Evolutionary conservation across 345 rosid species (phyloP).

Genomic region (Garcia nutans): DNA sequence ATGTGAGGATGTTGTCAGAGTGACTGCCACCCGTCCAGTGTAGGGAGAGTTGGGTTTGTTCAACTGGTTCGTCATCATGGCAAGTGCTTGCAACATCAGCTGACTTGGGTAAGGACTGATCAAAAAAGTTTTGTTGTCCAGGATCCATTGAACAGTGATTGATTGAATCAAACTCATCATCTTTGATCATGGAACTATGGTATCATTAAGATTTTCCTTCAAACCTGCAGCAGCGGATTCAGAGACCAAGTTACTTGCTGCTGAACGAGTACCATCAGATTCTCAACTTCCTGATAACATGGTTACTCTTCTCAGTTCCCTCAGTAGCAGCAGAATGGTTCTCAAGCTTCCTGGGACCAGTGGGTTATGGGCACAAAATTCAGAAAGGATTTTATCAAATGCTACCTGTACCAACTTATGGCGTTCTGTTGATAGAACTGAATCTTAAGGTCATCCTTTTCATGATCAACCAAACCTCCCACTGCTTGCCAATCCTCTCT

Average conservation of each 20-base stretch:
- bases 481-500: no score
- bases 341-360: no score
- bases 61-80: constrained; percentile 8
- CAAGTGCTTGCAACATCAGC: constrained; percentile 12
- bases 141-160: constrained; percentile 2
- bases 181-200: constrained; percentile 9
- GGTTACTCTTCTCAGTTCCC: no score
- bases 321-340: no score
- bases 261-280: neutral
- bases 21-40: no score
- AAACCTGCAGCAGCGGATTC: constrained; percentile 11
- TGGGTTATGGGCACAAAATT: no score
- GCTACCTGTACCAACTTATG: constrained; percentile 75
- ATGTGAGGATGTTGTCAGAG: no score
- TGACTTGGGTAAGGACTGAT: constrained; percentile 18
- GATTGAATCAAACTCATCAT: constrained; percentile 7
- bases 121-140: constrained; percentile 9
- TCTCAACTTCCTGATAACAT: no score
- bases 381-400: constrained; percentile 71
- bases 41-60: no score
- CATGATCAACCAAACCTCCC: constrained; percentile 27
- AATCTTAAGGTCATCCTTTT: constrained; percentile 28
- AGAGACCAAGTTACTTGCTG: neutral
- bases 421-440: constrained; percentile 52
- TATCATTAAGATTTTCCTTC: constrained; percentile 23